phyloP scores from a whole-genome alignment of 768 basidiomycete genomes.

The Harrya chromipes region DNA sequence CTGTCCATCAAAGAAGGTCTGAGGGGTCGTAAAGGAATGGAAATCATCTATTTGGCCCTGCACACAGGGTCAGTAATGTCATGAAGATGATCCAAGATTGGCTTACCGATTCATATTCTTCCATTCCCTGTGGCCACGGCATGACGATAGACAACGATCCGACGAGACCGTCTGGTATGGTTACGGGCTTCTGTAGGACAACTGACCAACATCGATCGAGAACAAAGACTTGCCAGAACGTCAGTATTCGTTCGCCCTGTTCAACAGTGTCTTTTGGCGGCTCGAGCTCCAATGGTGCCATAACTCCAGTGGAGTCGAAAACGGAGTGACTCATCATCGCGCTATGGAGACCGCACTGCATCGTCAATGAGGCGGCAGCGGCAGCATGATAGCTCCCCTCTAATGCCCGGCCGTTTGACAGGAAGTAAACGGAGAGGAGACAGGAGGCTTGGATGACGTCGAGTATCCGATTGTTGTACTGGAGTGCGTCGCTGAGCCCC shows the following conservation, averaged over 20 bases:
- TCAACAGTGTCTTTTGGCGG: conserved; percentile 57
- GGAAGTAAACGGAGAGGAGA: conserved; percentile 70
- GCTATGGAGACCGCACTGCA: conserved; percentile 70
- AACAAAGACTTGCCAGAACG: conserved; percentile 84
- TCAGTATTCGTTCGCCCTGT: conserved; percentile 66
- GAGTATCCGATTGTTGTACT: conserved; percentile 49
- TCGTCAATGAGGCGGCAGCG: conserved; percentile 67
- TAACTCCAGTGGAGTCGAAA: conserved; percentile 35
- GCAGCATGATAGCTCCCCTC: conserved; percentile 78
- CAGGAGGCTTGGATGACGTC: conserved; percentile 78
- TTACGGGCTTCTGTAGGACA: conserved; percentile 60
- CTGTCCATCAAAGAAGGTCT: conserved; percentile 60
- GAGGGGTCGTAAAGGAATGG: conserved; percentile 55
- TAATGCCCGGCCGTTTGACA: conserved; percentile 71
- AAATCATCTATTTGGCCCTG: conserved; percentile 58
- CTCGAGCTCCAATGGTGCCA: conserved; percentile 45
- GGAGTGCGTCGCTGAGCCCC: conserved; percentile 60
- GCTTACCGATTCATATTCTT: conserved; percentile 69
- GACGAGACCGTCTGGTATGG: conserved; percentile 62
- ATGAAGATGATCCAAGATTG: conserved; percentile 5
- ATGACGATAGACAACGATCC: conserved; percentile 59
- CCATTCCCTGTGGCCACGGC: conserved; percentile 74
- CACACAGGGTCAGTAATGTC: conserved; percentile 15
- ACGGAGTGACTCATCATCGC: conserved; percentile 33
- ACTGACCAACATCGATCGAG: conserved; percentile 82